phyloP scores from a whole-genome alignment of 352 stramenopile genomes.

The Globisporangium camurandrum region DNA sequence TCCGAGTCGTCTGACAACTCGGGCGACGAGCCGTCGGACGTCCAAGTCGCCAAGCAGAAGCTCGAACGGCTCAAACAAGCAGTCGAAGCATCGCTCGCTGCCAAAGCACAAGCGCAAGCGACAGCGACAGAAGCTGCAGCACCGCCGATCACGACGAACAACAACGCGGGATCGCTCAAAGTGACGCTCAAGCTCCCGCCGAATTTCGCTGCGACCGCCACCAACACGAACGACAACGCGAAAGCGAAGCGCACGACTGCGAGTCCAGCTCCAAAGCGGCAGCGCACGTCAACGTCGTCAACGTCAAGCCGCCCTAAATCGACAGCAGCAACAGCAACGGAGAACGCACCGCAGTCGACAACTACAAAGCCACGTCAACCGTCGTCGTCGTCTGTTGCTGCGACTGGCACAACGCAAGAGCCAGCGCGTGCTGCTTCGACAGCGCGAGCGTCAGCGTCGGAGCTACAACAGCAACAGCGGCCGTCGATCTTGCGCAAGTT shows the following conservation, averaged over 20 bases:
- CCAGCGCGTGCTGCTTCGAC: not conserved
- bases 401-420: not conserved
- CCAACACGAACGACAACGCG: conserved; percentile 3
- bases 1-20: conserved; percentile 36
- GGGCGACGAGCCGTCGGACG: conserved; percentile 31
- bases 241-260: conserved; percentile 41
- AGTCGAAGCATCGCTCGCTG: conserved; percentile 13
- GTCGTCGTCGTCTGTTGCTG: not conserved
- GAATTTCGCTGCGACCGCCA: conserved; percentile 29
- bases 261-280: conserved; percentile 25
- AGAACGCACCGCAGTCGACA: conserved; percentile 6
- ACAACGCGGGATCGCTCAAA: conserved; percentile 33
- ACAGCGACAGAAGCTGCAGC: conserved; percentile 12
- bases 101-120: no score
- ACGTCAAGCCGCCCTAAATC: conserved; percentile 11
- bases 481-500: conserved; percentile 42
- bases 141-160: conserved; percentile 15
- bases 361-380: conserved; percentile 9
- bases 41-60: conserved; percentile 11
- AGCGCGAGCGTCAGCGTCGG: not conserved
- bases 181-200: conserved; percentile 53
- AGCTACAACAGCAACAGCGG: conserved; percentile 3
- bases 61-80: conserved; percentile 14
- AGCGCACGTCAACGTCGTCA: conserved; percentile 15
- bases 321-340: conserved; percentile 1